Evolutionary conservation across 176 grass and related monocot genomes (phyloP).

Genomic region (Paspalum notatum): DNA sequence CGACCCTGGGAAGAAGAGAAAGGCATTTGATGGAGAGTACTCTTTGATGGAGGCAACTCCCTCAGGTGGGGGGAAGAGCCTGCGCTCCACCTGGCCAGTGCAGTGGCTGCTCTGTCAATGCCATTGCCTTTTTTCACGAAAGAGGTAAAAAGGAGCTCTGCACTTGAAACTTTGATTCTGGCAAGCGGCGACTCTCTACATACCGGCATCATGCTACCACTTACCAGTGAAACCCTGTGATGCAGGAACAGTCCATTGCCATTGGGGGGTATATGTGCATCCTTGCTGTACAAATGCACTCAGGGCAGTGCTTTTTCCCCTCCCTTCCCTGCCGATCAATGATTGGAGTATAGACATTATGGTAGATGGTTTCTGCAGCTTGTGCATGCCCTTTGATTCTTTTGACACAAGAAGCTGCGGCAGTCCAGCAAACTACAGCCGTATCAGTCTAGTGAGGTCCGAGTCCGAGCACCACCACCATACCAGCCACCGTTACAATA

Average conservation of each 20-base stretch:
- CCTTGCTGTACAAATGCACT: constrained; percentile 43
- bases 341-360: constrained; percentile 67
- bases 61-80: constrained; percentile 53
- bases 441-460: not conserved
- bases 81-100: constrained; percentile 60
- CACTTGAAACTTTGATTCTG: constrained; percentile 66
- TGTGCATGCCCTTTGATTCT: constrained; percentile 25
- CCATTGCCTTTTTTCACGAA: constrained; percentile 57
- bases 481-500: not conserved
- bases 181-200: constrained; percentile 17
- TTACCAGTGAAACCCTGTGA: constrained; percentile 35
- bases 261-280: constrained; percentile 30
- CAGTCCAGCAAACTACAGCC: constrained; percentile 8
- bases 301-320: not conserved
- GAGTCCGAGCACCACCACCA: not conserved
- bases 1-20: constrained; percentile 61
- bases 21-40: constrained; percentile 50
- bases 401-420: constrained; percentile 33
- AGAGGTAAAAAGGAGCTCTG: constrained; percentile 61
- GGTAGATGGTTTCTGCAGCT: constrained; percentile 27
- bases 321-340: constrained; percentile 55
- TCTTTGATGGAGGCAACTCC: constrained; percentile 47
- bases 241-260: constrained; percentile 27
- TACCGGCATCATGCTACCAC: constrained; percentile 43
- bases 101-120: constrained; percentile 40